Evolutionary conservation across 495 filamentous ascomycete species (phyloP), one percentile per base, ranked within the genome.

Genomic region (Usnea hakonensis): DNA sequence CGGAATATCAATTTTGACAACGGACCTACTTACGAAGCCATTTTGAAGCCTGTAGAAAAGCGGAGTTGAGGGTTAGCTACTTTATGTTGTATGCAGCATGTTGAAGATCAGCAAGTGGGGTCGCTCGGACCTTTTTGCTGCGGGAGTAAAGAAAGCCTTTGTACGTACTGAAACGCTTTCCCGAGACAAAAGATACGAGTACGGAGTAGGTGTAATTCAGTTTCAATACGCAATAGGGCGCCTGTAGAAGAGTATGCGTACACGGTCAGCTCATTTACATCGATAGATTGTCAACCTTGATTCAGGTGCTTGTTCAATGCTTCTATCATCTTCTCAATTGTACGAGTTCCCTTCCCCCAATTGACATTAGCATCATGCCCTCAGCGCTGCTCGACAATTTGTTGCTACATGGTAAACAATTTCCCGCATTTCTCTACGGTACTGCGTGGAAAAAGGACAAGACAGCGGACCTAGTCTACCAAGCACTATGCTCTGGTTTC

Each of bases 381-480:
- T 60, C 58, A 54, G 36, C 58, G n/a, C 37, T 60, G 17, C 30
- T 60, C 44, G 58, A 60, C 26, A 53, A 40, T 1, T 9, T 60
- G 37, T 35, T 54, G 3, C 36, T 60, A 13, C 35, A 60, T 21
- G 46, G 46, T 21, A 60, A 60, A 38, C 58, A 60, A 28, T 16
- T 60, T 35, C 46, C 58, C 7, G 46, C 46, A 16, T 78, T 91
- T 63, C 72, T 94, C 60, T 95, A 95, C 68, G 90, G 90, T 48
- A 92, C 89, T 10, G 90, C 90, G n/a, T 93, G 90, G 90, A 92
- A 93, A 74, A 88, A 90, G 70, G 84, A 85, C 4, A 73, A 72
- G 33, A 90, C 87, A 1, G 77, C 81, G 23, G 78, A 83, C 40
- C 78, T 91, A 1, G 88, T 92, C 32, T 79, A 85, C 67, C 74